Evolutionary conservation across 148 eudicot species (phyloP).

Genomic region (Agrostemma githago): DNA sequence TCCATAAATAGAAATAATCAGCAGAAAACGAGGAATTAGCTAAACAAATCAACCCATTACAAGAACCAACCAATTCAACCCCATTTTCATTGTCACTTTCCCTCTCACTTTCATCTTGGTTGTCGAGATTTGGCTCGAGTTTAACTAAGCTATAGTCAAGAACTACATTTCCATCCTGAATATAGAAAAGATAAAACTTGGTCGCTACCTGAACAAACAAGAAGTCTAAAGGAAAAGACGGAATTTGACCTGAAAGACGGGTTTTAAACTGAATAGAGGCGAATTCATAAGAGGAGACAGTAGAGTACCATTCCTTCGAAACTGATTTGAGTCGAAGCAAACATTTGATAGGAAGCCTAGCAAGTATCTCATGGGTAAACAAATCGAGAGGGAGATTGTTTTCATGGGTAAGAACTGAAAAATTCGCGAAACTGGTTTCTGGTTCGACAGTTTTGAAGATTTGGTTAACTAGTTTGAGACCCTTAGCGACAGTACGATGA

Average conservation of each 20-base stretch:
- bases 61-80: constrained; percentile 21
- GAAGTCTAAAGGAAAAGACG: constrained; percentile 20
- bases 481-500: constrained; percentile 21
- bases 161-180: constrained; percentile 11
- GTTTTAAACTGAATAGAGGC: constrained; percentile 16
- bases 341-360: constrained; percentile 18
- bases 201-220: constrained; percentile 24
- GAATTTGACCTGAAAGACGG: neutral
- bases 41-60: constrained; percentile 27
- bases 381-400: constrained; percentile 19
- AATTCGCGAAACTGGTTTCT: neutral
- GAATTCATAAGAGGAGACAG: constrained; percentile 25
- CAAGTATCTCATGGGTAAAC: constrained; percentile 17
- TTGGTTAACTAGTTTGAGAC: constrained; percentile 21
- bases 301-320: constrained; percentile 19
- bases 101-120: neutral
- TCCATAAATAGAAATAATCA: constrained; percentile 24
- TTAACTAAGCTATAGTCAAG: constrained; percentile 29
- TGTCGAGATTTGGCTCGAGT: constrained; percentile 23
- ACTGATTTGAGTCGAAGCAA: constrained; percentile 16
- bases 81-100: neutral
- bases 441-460: neutral
- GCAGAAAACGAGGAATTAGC: constrained; percentile 18
- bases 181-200: constrained; percentile 22
- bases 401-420: neutral